These are phyloP conservation scores for Trichoderma koningiopsis DNA, from an alignment of 2,329 filamentous ascomycete genomes.

Conservation along the genomic window DNA sequence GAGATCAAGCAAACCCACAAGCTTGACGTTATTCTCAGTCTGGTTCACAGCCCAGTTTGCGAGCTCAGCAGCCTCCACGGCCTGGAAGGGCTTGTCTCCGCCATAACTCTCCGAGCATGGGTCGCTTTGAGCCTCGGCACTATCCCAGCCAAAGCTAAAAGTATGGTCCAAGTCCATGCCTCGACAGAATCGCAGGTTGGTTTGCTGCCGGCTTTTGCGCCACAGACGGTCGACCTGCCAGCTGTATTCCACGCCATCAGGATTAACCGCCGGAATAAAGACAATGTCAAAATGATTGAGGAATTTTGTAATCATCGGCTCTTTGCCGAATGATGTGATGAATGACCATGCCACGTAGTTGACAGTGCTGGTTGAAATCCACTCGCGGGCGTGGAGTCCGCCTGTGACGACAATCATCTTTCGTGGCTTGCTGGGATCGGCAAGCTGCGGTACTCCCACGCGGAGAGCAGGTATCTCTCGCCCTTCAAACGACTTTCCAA, in stretches of 20 bases:
- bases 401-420: slow-evolving; percentile 82
- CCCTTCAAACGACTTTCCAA: slow-evolving; percentile 87
- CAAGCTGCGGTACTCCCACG: slow-evolving; percentile 61
- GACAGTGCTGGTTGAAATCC: slow-evolving; percentile 91
- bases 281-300: slow-evolving; percentile 85
- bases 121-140: slow-evolving; percentile 64
- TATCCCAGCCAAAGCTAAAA: slow-evolving; percentile 85
- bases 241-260: slow-evolving; percentile 91
- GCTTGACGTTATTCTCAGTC: slow-evolving; percentile 68
- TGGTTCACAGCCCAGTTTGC: slow-evolving; percentile 83
- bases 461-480: slow-evolving; percentile 82
- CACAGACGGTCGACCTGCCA: slow-evolving; percentile 91
- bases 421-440: slow-evolving; percentile 52
- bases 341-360: slow-evolving; percentile 89
- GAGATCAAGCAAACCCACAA: slow-evolving; percentile 85
- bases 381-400: slow-evolving; percentile 91
- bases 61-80: slow-evolving; percentile 72
- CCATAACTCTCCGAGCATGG: slow-evolving; percentile 92
- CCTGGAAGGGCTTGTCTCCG: slow-evolving; percentile 80
- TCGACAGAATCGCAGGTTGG: slow-evolving; percentile 77
- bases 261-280: slow-evolving; percentile 86
- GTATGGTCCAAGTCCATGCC: slow-evolving; percentile 88
- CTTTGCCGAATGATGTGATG: slow-evolving; percentile 78
- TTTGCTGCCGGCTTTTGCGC: slow-evolving; percentile 91
- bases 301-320: slow-evolving; percentile 70